Percentiles rank a stretch among this genome's conserved stretches.
These are phyloP conservation scores for Picea engelmannii DNA, from an alignment of 83 land plant genomes.

Conservation along the genomic window DNA sequence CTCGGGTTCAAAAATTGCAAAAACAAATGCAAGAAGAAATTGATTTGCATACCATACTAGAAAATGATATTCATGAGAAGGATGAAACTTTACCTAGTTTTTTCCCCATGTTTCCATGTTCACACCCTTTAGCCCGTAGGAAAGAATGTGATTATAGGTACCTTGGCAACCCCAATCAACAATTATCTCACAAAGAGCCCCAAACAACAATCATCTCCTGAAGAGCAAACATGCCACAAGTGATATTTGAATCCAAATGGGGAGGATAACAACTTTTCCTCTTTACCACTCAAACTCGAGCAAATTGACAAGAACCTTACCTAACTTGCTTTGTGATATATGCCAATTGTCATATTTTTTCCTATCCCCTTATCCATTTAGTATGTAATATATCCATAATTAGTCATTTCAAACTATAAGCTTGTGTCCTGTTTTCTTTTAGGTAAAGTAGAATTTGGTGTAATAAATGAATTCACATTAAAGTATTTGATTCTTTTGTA, in stretches of 20 bases:
- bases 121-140: too few relatives aligned
- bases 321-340: slow-evolving; percentile 27
- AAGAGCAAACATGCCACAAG: too few relatives aligned
- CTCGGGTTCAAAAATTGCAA: slow-evolving; percentile 58
- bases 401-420: not conserved
- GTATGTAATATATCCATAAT: not conserved
- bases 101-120: too few relatives aligned
- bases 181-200: too few relatives aligned
- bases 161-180: too few relatives aligned
- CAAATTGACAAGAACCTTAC: slow-evolving; percentile 2
- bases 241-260: too few relatives aligned
- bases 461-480: not conserved
- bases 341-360: slow-evolving; percentile 37
- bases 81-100: not conserved
- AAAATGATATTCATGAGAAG: slow-evolving; percentile 43
- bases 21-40: slow-evolving; percentile 61
- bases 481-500: not conserved
- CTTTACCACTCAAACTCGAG: too few relatives aligned
- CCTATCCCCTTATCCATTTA: not conserved
- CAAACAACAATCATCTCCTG: too few relatives aligned
- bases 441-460: not conserved
- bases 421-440: slow-evolving; percentile 1
- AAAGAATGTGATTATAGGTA: too few relatives aligned
- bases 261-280: too few relatives aligned
- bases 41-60: slow-evolving; percentile 47